Percentiles rank a stretch among this genome's conserved stretches.
Evolutionary conservation across 192 early-diverging fungal species (phyloP).

Genomic region (Rhizophlyctis rosea): DNA sequence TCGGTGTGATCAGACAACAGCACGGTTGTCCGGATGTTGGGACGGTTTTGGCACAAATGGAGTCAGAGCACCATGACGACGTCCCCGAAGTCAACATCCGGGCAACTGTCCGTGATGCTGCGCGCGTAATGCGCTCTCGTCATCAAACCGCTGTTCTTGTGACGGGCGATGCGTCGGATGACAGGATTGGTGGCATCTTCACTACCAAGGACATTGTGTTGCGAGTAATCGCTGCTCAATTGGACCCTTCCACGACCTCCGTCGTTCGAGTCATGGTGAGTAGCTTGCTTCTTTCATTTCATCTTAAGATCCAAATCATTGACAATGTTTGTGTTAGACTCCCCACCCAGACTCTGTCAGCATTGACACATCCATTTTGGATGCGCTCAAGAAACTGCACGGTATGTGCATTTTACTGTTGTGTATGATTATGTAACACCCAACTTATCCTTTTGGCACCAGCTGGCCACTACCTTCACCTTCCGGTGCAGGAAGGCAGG

Average conservation of each 20-base stretch:
- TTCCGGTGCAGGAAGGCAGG: slow-evolving; percentile 42
- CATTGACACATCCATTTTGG: slow-evolving; percentile 39
- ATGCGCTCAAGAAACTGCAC: slow-evolving; percentile 50
- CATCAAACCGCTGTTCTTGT: slow-evolving; percentile 49
- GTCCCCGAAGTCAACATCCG: slow-evolving; percentile 36
- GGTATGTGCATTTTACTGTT: slow-evolving; percentile 9
- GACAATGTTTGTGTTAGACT: slow-evolving; percentile 28
- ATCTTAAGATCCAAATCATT: not conserved
- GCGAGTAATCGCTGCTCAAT: slow-evolving; percentile 47
- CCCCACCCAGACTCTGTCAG: slow-evolving; percentile 45
- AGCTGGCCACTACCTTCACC: slow-evolving; percentile 46
- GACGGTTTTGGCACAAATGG: slow-evolving; percentile 61
- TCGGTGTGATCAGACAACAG: slow-evolving; percentile 36
- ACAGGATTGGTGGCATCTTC: slow-evolving; percentile 46
- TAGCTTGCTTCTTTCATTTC: not conserved
- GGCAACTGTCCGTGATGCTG: slow-evolving; percentile 45
- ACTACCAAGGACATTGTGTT: slow-evolving; percentile 54
- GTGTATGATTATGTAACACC: not conserved
- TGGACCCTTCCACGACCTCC: slow-evolving; percentile 84
- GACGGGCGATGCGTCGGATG: slow-evolving; percentile 26
- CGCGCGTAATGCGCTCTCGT: slow-evolving; percentile 34
- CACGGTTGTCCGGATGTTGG: slow-evolving; percentile 91
- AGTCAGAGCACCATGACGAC: slow-evolving; percentile 19
- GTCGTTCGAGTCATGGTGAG: slow-evolving; percentile 93
- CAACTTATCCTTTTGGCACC: slow-evolving; percentile 7